Evolutionary conservation across 2,329 filamentous ascomycete species (phyloP).

Genomic region (Lachnellula subtilissima): DNA sequence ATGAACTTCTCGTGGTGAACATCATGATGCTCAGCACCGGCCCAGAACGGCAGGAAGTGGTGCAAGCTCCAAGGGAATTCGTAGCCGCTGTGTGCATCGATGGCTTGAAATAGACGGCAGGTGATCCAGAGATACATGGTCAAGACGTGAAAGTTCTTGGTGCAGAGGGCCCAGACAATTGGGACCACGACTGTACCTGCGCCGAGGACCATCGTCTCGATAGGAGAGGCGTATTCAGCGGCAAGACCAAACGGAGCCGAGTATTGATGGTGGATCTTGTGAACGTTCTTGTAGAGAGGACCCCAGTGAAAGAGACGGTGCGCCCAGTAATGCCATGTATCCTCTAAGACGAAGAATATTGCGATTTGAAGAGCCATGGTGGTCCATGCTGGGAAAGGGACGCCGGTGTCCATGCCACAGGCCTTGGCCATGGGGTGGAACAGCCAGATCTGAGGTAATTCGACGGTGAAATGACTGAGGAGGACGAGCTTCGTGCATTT

Average conservation of each 20-base stretch:
- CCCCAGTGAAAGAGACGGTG: constrained; percentile 93
- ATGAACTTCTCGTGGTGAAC: constrained; percentile 98
- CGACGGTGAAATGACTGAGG: constrained; percentile 93
- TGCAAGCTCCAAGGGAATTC: constrained; percentile 97
- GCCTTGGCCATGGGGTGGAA: constrained; percentile 96
- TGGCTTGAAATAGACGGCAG: constrained; percentile 89
- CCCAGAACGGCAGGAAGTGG: constrained; percentile 97
- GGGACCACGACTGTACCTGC: constrained; percentile 79
- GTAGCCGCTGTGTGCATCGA: constrained; percentile 95
- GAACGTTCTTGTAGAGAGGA: constrained; percentile 90
- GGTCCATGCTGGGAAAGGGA: constrained; percentile 80
- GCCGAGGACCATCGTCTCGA: constrained; percentile 93
- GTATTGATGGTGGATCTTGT: constrained; percentile 99
- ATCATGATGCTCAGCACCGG: constrained; percentile 93
- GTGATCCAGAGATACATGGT: constrained; percentile 99
- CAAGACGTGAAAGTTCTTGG: constrained; percentile 83
- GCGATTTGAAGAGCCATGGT: constrained; percentile 90
- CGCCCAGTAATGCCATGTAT: constrained; percentile 97
- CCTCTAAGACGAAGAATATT: constrained; percentile 92
- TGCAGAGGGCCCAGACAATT: constrained; percentile 77
- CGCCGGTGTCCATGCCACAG: constrained; percentile 80
- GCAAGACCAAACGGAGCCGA: constrained; percentile 94
- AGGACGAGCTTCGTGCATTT: constrained; percentile 90
- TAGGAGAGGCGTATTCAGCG: constrained; percentile 94
- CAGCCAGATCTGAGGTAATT: constrained; percentile 97